Evolutionary conservation across 2,329 filamentous ascomycete species (phyloP).

Genomic region (Phyllosticta citribraziliensis): DNA sequence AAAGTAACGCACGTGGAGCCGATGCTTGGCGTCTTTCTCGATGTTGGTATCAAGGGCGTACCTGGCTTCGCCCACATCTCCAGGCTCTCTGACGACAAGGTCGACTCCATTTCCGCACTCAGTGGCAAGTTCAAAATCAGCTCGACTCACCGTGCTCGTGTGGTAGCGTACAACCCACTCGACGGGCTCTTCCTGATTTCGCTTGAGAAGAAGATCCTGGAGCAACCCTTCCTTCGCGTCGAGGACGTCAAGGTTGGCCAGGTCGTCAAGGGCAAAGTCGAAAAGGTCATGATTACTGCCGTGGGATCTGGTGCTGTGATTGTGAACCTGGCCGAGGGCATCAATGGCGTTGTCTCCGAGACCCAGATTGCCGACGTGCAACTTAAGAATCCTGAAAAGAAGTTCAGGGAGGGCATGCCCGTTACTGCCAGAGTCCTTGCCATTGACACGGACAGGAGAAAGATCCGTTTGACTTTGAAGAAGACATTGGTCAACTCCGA

Average conservation of each 20-base stretch:
- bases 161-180: conserved; percentile 77
- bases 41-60: conserved; percentile 56
- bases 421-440: conserved; percentile 83
- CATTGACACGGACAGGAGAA: conserved; percentile 62
- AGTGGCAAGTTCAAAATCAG: conserved; percentile 70
- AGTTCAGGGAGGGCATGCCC: conserved; percentile 77
- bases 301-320: conserved; percentile 74
- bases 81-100: conserved; percentile 76
- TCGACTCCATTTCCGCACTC: conserved; percentile 69
- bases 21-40: conserved; percentile 71
- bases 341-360: conserved; percentile 80
- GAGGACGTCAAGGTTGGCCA: conserved; percentile 80
- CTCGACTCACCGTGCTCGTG: conserved; percentile 67
- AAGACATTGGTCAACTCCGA: conserved; percentile 92
- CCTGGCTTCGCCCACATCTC: conserved; percentile 94
- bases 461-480: conserved; percentile 82
- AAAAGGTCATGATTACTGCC: conserved; percentile 71
- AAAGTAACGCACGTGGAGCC: conserved; percentile 72
- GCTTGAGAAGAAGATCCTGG: conserved; percentile 69
- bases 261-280: conserved; percentile 70
- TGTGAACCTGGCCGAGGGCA: conserved; percentile 73
- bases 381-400: conserved; percentile 89
- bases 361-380: conserved; percentile 81
- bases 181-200: conserved; percentile 83
- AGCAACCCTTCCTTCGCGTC: conserved; percentile 82